These are phyloP conservation scores for Talaromyces sp. DNA, from an alignment of 2,329 filamentous ascomycete genomes.

Conservation along the genomic window DNA sequence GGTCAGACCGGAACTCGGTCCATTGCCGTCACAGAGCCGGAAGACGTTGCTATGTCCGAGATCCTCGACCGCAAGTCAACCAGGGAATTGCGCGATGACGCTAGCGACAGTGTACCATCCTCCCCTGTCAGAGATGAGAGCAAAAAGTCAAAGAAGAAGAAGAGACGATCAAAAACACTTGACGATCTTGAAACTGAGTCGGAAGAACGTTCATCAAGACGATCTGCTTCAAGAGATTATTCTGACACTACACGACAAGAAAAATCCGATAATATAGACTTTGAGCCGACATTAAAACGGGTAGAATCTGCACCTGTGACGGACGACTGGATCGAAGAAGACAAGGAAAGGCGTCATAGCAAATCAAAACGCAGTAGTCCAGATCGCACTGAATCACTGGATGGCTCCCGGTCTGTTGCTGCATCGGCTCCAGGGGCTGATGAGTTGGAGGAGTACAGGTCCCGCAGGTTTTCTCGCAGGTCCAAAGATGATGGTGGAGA, in stretches of 20 bases:
- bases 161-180: slow-evolving; percentile 23
- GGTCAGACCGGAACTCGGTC: background rate
- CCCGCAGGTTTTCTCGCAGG: slow-evolving; percentile 23
- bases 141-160: slow-evolving; percentile 20
- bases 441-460: slow-evolving; percentile 22
- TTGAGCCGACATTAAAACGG: background rate
- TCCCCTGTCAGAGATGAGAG: slow-evolving; percentile 18
- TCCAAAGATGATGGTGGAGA: slow-evolving; percentile 15
- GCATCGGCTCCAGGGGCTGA: slow-evolving; percentile 16
- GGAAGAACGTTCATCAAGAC: slow-evolving; percentile 10
- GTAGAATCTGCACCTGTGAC: slow-evolving; percentile 4
- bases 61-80: background rate
- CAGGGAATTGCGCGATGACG: slow-evolving; percentile 1
- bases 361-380: slow-evolving; percentile 12
- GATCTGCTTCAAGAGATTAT: background rate
- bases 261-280: background rate
- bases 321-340: slow-evolving; percentile 13
- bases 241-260: slow-evolving; percentile 1
- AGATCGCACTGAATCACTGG: slow-evolving; percentile 8
- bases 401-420: slow-evolving; percentile 13
- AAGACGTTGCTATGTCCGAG: background rate
- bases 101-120: slow-evolving; percentile 23
- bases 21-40: background rate
- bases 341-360: slow-evolving; percentile 8
- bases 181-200: slow-evolving; percentile 25